These are phyloP conservation scores for Orychophragmus violaceus DNA, from an alignment of 345 rosid species.

Conservation along the genomic window DNA sequence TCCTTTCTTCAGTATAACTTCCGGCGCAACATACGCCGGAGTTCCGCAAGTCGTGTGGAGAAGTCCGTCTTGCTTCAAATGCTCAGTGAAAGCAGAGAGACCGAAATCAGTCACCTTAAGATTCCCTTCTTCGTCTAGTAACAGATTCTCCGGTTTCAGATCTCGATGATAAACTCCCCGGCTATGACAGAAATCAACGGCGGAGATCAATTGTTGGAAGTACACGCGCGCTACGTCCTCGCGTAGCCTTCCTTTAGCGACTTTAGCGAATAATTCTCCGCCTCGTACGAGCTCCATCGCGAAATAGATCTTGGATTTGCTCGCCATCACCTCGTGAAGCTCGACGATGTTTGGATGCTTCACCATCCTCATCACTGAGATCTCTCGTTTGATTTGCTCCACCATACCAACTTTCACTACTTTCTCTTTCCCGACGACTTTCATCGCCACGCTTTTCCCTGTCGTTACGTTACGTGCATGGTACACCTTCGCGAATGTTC, in stretches of 20 bases:
- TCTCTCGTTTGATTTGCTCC: slow-evolving; percentile 86
- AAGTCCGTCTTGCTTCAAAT: slow-evolving; percentile 68
- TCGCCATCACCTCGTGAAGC: slow-evolving; percentile 91
- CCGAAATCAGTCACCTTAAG: slow-evolving; percentile 88
- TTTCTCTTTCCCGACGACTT: slow-evolving; percentile 83
- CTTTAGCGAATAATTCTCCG: slow-evolving; percentile 70
- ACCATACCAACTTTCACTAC: slow-evolving; percentile 81
- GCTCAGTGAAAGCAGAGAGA: slow-evolving; percentile 73
- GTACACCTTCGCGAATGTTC: slow-evolving; percentile 87
- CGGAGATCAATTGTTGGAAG: slow-evolving; percentile 77
- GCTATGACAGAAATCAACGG: slow-evolving; percentile 88
- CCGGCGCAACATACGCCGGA: slow-evolving; percentile 91
- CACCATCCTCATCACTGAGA: slow-evolving; percentile 95
- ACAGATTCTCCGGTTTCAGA: slow-evolving; percentile 78
- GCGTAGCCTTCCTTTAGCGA: slow-evolving; percentile 57
- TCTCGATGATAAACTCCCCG: slow-evolving; percentile 93
- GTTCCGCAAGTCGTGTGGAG: slow-evolving; percentile 88
- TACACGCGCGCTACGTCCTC: slow-evolving; percentile 74
- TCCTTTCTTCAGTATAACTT: slow-evolving; percentile 75
- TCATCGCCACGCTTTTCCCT: slow-evolving; percentile 77
- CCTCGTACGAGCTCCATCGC: slow-evolving; percentile 93
- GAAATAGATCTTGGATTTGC: slow-evolving; percentile 86
- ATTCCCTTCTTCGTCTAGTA: slow-evolving; percentile 69
- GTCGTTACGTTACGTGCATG: slow-evolving; percentile 53
- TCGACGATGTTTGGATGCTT: slow-evolving; percentile 77